Conservation (phyloP, 2,329 filamentous ascomycete species). For the Arthrobotrys sinensis region DNA sequence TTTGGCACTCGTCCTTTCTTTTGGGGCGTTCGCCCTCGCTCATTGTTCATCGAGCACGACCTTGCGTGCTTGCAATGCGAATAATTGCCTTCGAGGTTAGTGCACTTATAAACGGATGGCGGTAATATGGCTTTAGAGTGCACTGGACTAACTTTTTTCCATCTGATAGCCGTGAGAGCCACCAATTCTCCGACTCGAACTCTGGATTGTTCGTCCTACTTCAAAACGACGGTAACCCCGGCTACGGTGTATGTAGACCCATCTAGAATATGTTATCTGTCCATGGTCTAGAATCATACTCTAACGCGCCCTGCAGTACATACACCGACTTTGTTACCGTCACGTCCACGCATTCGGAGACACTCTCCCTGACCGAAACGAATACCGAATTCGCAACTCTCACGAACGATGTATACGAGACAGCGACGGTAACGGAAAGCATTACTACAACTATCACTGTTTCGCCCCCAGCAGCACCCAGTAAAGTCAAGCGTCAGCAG, state of each 20-base stretch:
- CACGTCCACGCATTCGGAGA: neutral
- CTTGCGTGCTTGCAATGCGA: neutral
- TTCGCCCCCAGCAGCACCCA: neutral
- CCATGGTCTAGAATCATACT: neutral
- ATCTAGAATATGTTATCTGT: neutral
- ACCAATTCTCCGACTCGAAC: constrained; percentile 10
- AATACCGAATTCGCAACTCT: neutral
- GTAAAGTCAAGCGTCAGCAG: constrained; percentile 13
- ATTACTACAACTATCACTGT: neutral
- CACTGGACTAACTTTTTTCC: neutral
- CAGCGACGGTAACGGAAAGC: neutral
- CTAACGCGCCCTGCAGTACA: neutral
- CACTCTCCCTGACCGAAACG: neutral
- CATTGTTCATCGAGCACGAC: too few relatives aligned
- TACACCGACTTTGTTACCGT: neutral
- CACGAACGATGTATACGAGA: neutral
- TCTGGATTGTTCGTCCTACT: constrained; percentile 28
- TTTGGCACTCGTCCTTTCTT: too few relatives aligned
- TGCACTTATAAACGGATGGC: neutral
- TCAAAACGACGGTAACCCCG: constrained; percentile 28
- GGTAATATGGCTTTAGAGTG: neutral
- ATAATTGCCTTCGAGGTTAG: constrained; percentile 36
- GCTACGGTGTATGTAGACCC: constrained; percentile 14
- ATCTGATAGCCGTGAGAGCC: constrained; percentile 4
- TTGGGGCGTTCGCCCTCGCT: too few relatives aligned